These are phyloP conservation scores for Camellia oleifera DNA, from an alignment of 179 eudicot genomes.

Conservation along the genomic window DNA sequence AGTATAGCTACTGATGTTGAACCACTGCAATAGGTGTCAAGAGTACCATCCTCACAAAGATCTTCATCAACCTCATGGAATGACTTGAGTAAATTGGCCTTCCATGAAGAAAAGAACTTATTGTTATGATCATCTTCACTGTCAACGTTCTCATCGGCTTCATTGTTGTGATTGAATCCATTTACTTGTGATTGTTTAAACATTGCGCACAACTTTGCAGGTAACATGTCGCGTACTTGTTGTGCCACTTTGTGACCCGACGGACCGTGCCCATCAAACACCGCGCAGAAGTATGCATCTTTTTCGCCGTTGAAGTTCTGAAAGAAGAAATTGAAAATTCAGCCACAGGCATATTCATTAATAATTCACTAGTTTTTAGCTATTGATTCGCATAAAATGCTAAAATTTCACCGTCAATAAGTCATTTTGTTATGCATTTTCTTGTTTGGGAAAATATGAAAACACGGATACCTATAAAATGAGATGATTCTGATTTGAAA, in stretches of 20 bases:
- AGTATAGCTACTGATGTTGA: constrained; percentile 60
- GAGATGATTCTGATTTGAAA: background rate
- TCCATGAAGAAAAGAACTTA: constrained; percentile 46
- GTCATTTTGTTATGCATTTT: background rate
- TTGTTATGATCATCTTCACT: constrained; percentile 15
- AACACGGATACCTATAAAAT: background rate
- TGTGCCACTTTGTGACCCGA: constrained; percentile 77
- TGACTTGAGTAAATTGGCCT: constrained; percentile 40
- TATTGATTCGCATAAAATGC: background rate
- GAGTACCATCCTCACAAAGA: constrained; percentile 37
- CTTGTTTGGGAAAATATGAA: background rate
- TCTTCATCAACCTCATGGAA: constrained; percentile 64
- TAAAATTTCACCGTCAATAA: background rate
- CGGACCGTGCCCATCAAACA: constrained; percentile 91
- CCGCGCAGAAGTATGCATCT: constrained; percentile 64
- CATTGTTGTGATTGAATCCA: background rate
- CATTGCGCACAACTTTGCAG: constrained; percentile 45
- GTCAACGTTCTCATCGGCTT: background rate
- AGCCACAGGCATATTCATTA: background rate
- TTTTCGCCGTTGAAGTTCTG: constrained; percentile 71
- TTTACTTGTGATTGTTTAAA: constrained; percentile 26
- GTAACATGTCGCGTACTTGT: constrained; percentile 52
- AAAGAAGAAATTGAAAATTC: background rate
- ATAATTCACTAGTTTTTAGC: background rate
- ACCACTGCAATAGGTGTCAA: constrained; percentile 85